Conservation (phyloP, 2,329 filamentous ascomycete genomes). For the Fusarium lyarnte region DNA sequence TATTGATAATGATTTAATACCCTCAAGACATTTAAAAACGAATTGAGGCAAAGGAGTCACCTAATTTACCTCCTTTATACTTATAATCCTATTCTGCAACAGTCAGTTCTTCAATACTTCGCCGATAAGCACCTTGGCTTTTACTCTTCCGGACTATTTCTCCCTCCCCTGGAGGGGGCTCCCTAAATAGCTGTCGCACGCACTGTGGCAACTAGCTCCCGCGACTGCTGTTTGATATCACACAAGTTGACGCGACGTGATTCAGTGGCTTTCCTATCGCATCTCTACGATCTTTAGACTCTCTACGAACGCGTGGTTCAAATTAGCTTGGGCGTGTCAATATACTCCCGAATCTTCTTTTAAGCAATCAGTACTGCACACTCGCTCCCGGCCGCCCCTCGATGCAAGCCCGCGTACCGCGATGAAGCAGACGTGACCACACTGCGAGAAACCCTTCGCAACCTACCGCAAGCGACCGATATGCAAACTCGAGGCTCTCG, state of each 20-base stretch:
- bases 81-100: background rate
- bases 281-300: constrained; percentile 6
- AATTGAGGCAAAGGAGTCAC: background rate
- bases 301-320: constrained; percentile 18
- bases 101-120: too few relatives aligned
- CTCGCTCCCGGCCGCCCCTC: constrained; percentile 8
- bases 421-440: constrained; percentile 40
- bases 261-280: constrained; percentile 18
- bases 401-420: constrained; percentile 37
- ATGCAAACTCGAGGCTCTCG: constrained; percentile 42
- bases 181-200: constrained; percentile 34
- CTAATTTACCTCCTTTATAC: background rate
- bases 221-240: constrained; percentile 39
- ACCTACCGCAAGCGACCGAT: constrained; percentile 38
- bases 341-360: background rate
- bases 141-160: background rate
- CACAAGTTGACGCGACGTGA: constrained; percentile 40
- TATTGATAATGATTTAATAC: background rate
- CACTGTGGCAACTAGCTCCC: constrained; percentile 44
- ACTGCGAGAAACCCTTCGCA: constrained; percentile 37
- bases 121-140: background rate
- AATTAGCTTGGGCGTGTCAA: background rate
- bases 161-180: background rate
- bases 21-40: background rate
- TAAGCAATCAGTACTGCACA: background rate